Conservation (phyloP, 1,284 basidiomycete species). For the Athelia sp. region DNA sequence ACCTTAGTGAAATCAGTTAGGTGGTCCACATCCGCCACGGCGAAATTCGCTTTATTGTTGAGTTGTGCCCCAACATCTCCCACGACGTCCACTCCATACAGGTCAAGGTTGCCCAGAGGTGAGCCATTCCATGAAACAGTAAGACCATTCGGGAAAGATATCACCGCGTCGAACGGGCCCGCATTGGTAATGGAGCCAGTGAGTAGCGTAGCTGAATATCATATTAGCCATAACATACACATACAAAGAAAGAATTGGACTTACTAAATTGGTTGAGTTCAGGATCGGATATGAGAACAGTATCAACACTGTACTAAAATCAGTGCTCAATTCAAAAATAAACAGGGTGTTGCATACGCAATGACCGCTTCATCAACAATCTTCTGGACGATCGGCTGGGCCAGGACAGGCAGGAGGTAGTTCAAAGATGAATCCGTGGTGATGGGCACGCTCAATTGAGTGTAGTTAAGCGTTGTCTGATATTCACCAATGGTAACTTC, state of each 20-base stretch:
- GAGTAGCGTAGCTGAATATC: constrained; percentile 43
- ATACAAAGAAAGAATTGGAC: constrained; percentile 5
- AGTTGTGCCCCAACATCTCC: constrained; percentile 65
- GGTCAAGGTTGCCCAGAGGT: constrained; percentile 56
- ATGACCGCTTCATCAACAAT: constrained; percentile 60
- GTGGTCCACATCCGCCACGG: constrained; percentile 54
- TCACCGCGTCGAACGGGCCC: constrained; percentile 74
- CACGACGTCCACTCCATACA: constrained; percentile 52
- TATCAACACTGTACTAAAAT: constrained; percentile 38
- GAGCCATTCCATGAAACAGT: constrained; percentile 59
- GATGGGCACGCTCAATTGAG: constrained; percentile 54
- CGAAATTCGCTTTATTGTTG: constrained; percentile 51
- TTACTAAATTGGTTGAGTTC: constrained; percentile 55
- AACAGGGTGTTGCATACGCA: constrained; percentile 28
- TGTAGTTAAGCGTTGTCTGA: constrained; percentile 56
- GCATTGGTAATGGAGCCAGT: constrained; percentile 69
- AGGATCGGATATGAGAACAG: constrained; percentile 54
- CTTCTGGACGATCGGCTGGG: constrained; percentile 77
- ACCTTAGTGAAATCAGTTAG: constrained; percentile 68
- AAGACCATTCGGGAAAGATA: constrained; percentile 63
- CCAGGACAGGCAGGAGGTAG: constrained; percentile 66
- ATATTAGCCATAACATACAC: not conserved
- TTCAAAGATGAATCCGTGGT: constrained; percentile 60
- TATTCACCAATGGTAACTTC: constrained; percentile 69
- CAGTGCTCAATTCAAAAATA: constrained; percentile 3